Evolutionary conservation across 129 eudicot genomes (phyloP).

Genomic region (Flaveria sonorensis): DNA sequence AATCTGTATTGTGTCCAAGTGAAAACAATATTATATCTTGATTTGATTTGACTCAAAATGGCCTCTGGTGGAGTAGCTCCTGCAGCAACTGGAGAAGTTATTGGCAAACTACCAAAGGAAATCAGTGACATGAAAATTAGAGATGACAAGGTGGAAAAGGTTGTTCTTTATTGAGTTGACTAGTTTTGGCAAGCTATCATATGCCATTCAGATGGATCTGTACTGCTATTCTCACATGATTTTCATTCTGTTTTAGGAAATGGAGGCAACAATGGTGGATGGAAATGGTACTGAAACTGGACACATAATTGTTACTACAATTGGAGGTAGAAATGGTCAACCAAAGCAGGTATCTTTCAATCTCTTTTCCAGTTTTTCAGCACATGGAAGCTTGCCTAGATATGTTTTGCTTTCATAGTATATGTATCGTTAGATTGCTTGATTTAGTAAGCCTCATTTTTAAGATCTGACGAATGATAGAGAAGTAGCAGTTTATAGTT

Average conservation of each 20-base stretch:
- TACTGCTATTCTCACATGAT: slow-evolving; percentile 13
- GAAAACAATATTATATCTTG: slow-evolving; percentile 17
- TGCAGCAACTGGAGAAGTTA: slow-evolving; percentile 38
- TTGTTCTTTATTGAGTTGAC: slow-evolving; percentile 21
- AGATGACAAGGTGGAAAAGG: slow-evolving; percentile 64
- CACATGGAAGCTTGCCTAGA: slow-evolving; percentile 4
- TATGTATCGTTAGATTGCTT: slow-evolving; percentile 4
- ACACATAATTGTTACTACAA: slow-evolving; percentile 68
- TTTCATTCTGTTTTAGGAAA: slow-evolving; percentile 39
- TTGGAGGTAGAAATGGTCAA: slow-evolving; percentile 75
- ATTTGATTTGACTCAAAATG: slow-evolving; percentile 24
- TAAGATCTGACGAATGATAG: neutral
- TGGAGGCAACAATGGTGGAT: slow-evolving; percentile 63
- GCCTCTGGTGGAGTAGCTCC: slow-evolving; percentile 42
- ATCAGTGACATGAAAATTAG: slow-evolving; percentile 63
- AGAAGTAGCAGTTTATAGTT: slow-evolving; percentile 3
- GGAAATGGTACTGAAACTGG: slow-evolving; percentile 77
- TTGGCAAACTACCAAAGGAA: slow-evolving; percentile 51
- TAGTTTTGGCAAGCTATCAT: neutral
- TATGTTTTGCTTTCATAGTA: neutral
- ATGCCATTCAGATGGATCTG: neutral
- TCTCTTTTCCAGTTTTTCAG: neutral
- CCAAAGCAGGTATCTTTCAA: slow-evolving; percentile 57
- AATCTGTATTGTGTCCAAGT: slow-evolving; percentile 21
- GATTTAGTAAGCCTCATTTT: neutral